A percentile compares a stretch with the other conserved stretches of the same genome.
phyloP scores from a whole-genome alignment of 2,329 filamentous ascomycete species.

The Emmonsiellopsis sp. region DNA sequence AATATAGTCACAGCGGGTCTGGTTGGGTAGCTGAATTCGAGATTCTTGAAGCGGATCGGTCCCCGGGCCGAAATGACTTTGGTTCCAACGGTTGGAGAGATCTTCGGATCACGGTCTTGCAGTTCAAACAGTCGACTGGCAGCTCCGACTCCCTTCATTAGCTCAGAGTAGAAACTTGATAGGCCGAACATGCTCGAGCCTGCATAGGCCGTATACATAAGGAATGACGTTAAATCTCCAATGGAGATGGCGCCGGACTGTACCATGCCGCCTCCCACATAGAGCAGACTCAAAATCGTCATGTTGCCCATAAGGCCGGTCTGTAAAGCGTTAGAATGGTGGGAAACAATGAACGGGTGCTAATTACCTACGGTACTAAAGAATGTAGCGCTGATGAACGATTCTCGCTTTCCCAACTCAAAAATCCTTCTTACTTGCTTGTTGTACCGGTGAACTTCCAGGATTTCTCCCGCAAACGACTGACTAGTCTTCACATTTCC shows the following conservation, averaged over 20 bases:
- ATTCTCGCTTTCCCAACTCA: constrained; percentile 74
- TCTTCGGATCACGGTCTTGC: constrained; percentile 78
- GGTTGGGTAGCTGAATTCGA: constrained; percentile 87
- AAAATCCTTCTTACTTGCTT: constrained; percentile 88
- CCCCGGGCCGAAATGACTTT: constrained; percentile 78
- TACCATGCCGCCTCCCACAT: constrained; percentile 85
- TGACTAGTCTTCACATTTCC: constrained; percentile 96
- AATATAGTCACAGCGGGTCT: constrained; percentile 88
- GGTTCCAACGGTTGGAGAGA: constrained; percentile 74
- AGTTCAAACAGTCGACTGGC: constrained; percentile 94
- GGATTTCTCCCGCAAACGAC: constrained; percentile 86
- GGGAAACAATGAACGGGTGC: background rate
- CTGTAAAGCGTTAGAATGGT: constrained; percentile 32
- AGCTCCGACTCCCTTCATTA: constrained; percentile 98
- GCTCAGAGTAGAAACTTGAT: constrained; percentile 91
- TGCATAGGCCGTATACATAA: constrained; percentile 93
- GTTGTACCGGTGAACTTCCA: constrained; percentile 88
- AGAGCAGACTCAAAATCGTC: constrained; percentile 84
- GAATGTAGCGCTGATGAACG: constrained; percentile 81
- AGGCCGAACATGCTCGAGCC: constrained; percentile 85
- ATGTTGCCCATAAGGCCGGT: constrained; percentile 93
- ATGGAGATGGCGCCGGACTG: constrained; percentile 77
- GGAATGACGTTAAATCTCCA: constrained; percentile 87
- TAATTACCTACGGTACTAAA: constrained; percentile 52
- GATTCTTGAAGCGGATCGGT: constrained; percentile 76